Evolutionary conservation across 495 filamentous ascomycete species (phyloP).

Genomic region (Trichoderma gamsii): DNA sequence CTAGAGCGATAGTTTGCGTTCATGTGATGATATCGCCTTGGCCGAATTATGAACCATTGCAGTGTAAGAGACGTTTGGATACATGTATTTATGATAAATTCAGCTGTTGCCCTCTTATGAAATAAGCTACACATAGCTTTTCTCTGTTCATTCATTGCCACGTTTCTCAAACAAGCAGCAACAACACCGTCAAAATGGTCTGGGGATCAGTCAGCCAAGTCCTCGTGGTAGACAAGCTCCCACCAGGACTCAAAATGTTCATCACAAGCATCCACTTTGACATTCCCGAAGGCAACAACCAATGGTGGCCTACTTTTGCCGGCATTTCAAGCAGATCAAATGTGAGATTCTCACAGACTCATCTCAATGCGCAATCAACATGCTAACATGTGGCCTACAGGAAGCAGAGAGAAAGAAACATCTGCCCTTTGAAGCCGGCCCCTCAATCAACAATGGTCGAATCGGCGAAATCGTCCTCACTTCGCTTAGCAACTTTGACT

Average conservation of each 20-base stretch:
- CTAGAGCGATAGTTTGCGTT: neutral
- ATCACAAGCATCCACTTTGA: neutral
- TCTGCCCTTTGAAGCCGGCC: neutral
- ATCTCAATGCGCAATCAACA: neutral
- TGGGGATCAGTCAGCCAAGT: neutral
- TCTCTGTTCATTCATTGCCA: too few species aligned
- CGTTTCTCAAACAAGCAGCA: neutral
- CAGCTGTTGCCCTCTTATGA: too few species aligned
- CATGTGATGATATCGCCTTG: neutral
- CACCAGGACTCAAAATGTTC: neutral
- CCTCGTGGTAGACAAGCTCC: neutral
- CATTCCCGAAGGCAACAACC: neutral
- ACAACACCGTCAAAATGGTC: neutral
- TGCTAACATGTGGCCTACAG: neutral
- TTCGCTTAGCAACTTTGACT: neutral
- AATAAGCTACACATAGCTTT: too few species aligned
- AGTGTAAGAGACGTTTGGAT: too few species aligned
- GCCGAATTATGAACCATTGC: too few species aligned
- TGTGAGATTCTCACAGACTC: neutral
- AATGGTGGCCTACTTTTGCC: neutral
- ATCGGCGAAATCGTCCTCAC: neutral
- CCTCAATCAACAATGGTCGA: neutral
- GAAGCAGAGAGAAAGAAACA: neutral
- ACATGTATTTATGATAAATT: too few species aligned
- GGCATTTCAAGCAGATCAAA: neutral